Evolutionary conservation across 2,329 filamentous ascomycete genomes (phyloP).

Genomic region (Apiospora sp.): DNA sequence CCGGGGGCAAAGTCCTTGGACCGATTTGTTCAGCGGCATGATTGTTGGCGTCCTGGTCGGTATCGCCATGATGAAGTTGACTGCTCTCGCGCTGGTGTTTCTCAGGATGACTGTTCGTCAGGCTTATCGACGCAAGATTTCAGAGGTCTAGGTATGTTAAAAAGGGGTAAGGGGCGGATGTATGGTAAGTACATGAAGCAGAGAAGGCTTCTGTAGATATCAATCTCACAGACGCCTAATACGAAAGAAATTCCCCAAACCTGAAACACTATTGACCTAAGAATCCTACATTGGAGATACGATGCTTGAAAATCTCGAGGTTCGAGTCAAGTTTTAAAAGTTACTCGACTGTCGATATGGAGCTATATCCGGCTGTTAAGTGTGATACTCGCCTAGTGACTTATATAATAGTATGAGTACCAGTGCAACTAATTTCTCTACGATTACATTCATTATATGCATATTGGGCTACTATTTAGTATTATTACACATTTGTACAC

Average conservation of each 20-base stretch:
- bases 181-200: background rate
- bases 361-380: no score
- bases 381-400: no score
- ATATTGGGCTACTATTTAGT: no score
- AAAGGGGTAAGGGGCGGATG: background rate
- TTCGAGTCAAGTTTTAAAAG: background rate
- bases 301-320: background rate
- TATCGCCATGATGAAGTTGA: slow-evolving; percentile 11
- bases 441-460: no score
- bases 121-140: background rate
- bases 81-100: slow-evolving; percentile 2
- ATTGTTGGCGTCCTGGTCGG: background rate
- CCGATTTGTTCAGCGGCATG: background rate
- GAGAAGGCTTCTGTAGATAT: background rate
- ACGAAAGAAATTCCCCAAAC: background rate
- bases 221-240: background rate
- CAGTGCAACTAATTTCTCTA: no score
- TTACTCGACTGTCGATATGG: no score
- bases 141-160: background rate
- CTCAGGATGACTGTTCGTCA: background rate
- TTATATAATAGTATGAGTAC: no score
- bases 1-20: background rate
- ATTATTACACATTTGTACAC: no score
- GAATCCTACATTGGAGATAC: no score
- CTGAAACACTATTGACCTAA: background rate